Conservation (phyloP, 108 stramenopile genomes). For the Pseudonitzschia multiseries region DNA sequence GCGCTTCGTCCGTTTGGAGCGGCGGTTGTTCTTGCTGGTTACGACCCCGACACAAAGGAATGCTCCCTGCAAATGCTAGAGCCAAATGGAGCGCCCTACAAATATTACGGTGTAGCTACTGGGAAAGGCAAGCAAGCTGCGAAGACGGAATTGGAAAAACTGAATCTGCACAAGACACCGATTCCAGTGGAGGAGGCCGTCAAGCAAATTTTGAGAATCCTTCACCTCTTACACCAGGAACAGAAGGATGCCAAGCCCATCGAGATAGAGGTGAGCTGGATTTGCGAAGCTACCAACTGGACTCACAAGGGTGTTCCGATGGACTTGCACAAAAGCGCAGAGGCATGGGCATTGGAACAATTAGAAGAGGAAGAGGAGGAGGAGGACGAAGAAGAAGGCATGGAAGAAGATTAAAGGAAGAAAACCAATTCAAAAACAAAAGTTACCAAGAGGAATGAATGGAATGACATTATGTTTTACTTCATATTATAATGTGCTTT, state of each 20-base stretch:
- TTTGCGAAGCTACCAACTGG: constrained; percentile 86
- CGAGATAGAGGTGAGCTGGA: constrained; percentile 96
- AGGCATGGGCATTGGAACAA: constrained; percentile 88
- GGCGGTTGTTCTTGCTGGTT: constrained; percentile 80
- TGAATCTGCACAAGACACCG: constrained; percentile 70
- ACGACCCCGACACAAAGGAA: constrained; percentile 84
- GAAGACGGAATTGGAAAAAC: constrained; percentile 99
- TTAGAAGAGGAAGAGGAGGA: constrained; percentile 87
- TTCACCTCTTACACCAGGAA: constrained; percentile 89
- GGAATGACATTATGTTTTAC: too few relatives aligned
- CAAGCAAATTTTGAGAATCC: constrained; percentile 91
- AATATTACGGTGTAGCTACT: constrained; percentile 93
- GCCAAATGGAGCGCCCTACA: constrained; percentile 85
- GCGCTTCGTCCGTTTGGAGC: constrained; percentile 97
- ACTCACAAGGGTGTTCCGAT: constrained; percentile 88
- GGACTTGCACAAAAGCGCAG: constrained; percentile 69
- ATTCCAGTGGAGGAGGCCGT: constrained; percentile 80
- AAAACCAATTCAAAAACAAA: not conserved
- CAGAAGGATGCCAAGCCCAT: constrained; percentile 93
- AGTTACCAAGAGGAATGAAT: too few relatives aligned
- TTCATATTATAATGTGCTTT: too few relatives aligned
- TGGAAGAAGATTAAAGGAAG: constrained; percentile 51
- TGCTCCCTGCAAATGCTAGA: constrained; percentile 92
- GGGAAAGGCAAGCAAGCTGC: constrained; percentile 98
- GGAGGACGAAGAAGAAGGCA: constrained; percentile 77